Evolutionary conservation across 345 rosid species (phyloP).

Genomic region (Eucalyptus urophylla): DNA sequence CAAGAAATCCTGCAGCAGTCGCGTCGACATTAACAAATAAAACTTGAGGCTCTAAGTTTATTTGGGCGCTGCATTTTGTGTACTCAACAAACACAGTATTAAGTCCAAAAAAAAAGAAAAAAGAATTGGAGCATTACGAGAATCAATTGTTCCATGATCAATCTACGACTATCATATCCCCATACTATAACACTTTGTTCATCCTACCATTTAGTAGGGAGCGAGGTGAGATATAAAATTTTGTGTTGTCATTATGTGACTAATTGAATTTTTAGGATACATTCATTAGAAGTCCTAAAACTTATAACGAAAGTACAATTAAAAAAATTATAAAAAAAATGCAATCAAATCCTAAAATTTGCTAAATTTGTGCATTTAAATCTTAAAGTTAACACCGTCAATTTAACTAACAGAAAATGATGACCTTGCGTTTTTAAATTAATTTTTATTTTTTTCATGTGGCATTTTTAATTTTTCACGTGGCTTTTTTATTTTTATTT

Average conservation of each 20-base stretch:
- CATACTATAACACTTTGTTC: background rate
- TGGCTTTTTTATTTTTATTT: no score
- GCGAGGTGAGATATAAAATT: background rate
- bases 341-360: no score
- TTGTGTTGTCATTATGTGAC: background rate
- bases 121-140: background rate
- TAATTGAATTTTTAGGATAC: background rate
- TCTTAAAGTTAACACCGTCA: no score
- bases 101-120: background rate
- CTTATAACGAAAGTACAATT: no score
- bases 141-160: background rate
- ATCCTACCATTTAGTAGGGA: background rate
- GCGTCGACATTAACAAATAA: background rate
- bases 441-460: no score
- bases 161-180: background rate
- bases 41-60: background rate
- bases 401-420: no score
- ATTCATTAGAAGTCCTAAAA: no score
- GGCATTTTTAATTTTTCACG: no score
- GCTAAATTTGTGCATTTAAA: no score
- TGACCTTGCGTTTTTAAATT: no score
- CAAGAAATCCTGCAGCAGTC: background rate
- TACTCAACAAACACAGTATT: background rate
- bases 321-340: no score
- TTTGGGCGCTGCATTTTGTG: background rate